Base-by-base conservation (phyloP, 805 yeast species). In the Yamadazyma tumulicola region DNA sequence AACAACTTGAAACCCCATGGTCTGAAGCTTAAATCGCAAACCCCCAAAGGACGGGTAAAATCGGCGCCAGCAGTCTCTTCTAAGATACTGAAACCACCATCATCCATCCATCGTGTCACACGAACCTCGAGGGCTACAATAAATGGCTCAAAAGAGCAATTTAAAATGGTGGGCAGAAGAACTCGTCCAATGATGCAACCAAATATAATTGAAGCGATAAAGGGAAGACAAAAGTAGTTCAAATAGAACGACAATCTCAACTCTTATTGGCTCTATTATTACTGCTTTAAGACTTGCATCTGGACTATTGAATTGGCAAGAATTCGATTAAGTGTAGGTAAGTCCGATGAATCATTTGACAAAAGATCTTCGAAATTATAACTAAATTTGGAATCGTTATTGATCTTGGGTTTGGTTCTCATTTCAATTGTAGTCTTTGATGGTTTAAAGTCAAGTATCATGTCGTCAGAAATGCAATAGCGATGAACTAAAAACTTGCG, bases 361-460 rank as follows among this genome's bases (percentile, higher is more conserved):
- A 33, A 33, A 23, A 42, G 15, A 3, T 35, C 45, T 12, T 30
- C 5, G 32, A 20, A 22, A 21, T 35, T 43, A 15, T 37, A 34
- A 12, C 26, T 17, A 16, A 43, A 42, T 5, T 38, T 35, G 1
- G 40, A 18, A 15, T 38, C 38, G 15, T 24, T 24, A 12, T 26
- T 15, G 4, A 48, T 22, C 29, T 54, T 56, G 1, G 67, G 59
- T 6, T 48, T 43, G 21, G 48, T 59, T 26, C 61, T 54, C 34
- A 61, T 43, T 18, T 67, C 72, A 21, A 51, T 41, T 20, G 64
- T 64, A 1, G 47, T 51, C 28, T 51, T 56, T 10, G 51, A 48
- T 1, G 62, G 60, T 7, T 48, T 45, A 38, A 55, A 66, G 1
- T 38, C 47, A 19, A 50, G 58, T 30, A 63, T 46, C 26, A 27